Percentiles rank a stretch among this genome's conserved stretches.
Conservation (phyloP, 1,139 yeast genomes). For the Hansenula anomala region DNA sequence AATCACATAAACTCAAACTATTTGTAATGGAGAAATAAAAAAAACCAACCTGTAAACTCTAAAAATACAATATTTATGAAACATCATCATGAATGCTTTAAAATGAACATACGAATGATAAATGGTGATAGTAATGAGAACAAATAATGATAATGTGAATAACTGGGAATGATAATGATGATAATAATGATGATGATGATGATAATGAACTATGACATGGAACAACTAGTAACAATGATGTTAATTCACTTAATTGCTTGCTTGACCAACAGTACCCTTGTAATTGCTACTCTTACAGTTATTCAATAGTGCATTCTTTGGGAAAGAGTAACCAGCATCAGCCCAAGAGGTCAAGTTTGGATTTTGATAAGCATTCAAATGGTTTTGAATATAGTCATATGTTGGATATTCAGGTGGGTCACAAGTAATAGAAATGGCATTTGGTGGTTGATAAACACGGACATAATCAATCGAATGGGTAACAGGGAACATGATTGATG, state of each 20-base stretch:
- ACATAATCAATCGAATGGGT: conserved; percentile 69
- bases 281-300: conserved; percentile 31
- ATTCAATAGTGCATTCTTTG: conserved; percentile 47
- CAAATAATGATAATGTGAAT: too few species aligned
- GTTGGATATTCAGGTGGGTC: conserved; percentile 74
- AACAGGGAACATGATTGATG: conserved; percentile 61
- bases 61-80: neutral
- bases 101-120: too few species aligned
- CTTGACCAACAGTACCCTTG: neutral
- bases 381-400: conserved; percentile 58
- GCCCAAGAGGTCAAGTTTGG: conserved; percentile 61
- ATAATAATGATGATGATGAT: neutral
- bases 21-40: too few species aligned
- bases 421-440: conserved; percentile 51
- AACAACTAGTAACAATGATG: too few species aligned
- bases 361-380: conserved; percentile 54
- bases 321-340: conserved; percentile 59
- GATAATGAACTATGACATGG: neutral
- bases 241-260: neutral
- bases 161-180: neutral
- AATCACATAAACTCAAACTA: neutral
- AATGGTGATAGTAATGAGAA: too few species aligned
- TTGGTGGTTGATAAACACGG: conserved; percentile 70
- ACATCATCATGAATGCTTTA: too few species aligned
- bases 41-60: neutral